Base-by-base conservation (phyloP, 129 eudicot species). In the Scalesia atractyloides region DNA sequence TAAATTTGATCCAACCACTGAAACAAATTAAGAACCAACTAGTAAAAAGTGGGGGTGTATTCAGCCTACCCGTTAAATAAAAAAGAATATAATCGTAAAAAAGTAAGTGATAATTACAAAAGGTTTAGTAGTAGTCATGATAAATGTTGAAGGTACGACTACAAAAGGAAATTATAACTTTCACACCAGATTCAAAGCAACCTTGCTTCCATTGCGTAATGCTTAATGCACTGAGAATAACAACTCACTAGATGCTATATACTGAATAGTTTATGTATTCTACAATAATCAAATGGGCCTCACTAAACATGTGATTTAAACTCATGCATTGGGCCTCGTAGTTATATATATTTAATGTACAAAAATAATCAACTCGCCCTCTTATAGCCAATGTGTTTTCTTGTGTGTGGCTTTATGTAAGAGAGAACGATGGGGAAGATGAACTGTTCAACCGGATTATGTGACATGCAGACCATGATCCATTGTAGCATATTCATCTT, bases 401-500 rank as follows among this genome's bases (percentile, higher is more conserved):
- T 54, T 19, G 13, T 56, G 66, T 54, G 66, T 57, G 3, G 14
- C 8, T 58, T 30, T 39, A 7, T 24, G 69, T 26, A 44, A 16
- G 54, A 18, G 9, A 39, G 22, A 50, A 34, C 20, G 58, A 76
- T 76, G 69, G 19, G 33, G 12, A 60, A 60, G 24, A 70, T 51
- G 72, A 41, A 62, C 62, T 44, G 44, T 41, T 34, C 66, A 78
- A 39, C 63, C 48, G 82, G 76, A 51, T 78, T 18, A 70, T 70
- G 76, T 61, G 82, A 63, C 49, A 57, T 14, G 34, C 71, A 77
- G 14, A 77, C 76, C 66, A 52, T 70, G 50, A 63, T 78, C 77
- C 77, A 51, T 16, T 78, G 48, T 52, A 22, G 76, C 72, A 9
- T 78, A 70, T 13, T 78, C 51, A 62, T 78, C 22, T 78, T 78